Evolutionary conservation across 305 asterid genomes (phyloP), one percentile per base, ranked within the genome.

Genomic region (Euphrasia arctica): DNA sequence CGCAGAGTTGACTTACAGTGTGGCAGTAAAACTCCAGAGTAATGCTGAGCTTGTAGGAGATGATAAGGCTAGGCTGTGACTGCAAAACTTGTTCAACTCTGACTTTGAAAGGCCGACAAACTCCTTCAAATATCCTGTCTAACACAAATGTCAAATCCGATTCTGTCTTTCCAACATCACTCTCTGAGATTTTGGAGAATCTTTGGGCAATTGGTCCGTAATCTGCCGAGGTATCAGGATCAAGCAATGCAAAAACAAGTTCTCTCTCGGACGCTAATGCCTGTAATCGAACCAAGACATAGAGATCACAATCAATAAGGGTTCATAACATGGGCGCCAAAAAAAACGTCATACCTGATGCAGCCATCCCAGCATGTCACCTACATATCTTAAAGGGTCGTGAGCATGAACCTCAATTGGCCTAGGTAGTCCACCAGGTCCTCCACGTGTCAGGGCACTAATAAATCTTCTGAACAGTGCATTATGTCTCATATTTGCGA

Each of bases 331-430:
- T 58, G 54, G 67, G 69, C 43, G 75, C 11, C 32, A 27, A 52
- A 50, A 64, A 67, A 6, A 63, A 65, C 48, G 58, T 11, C 14
- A 31, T 70, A 90, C 99, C 95, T 93, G 97, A 81, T 93, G 99
- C 75, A 93, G 73, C 99, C 99, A 93, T 68, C 97, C 99, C 32
- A 93, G 95, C 99, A 90, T 93, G 79, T 93, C 99, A 39, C 97
- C 97, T 2, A 90, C 96, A 70, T 93, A 93, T 90, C 97, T 81
- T 65, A 93, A 80, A 75, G 99, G 97, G 80, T 93, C 99, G 13
- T 93, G 97, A 60, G 99, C 99, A 78, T 90, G 99, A 72, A 93
- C 99, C 77, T 93, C 99, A 62, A 93, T 93, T 58, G 99, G 99
- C 79, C 99, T 84, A 69, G 99, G 99, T 60, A 88, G 77, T 71